Conservation (phyloP, 306 rosid species). For the Prunus kanzakura region DNA sequence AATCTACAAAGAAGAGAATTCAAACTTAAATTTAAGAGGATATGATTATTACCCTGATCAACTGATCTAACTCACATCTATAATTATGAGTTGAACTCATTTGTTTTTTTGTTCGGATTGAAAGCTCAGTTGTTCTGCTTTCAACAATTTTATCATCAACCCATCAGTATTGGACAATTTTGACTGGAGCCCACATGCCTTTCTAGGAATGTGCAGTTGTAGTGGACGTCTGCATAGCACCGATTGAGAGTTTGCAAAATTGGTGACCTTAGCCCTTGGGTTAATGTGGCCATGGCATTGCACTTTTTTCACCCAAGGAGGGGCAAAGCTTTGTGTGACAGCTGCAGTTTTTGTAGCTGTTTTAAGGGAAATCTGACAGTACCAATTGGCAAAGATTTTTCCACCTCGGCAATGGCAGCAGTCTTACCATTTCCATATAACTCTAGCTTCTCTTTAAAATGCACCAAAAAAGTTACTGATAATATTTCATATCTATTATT, state of each 20-base stretch:
- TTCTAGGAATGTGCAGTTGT: not conserved
- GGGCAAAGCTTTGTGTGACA: conserved; percentile 22
- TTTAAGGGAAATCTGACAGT: conserved; percentile 27
- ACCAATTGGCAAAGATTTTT: conserved; percentile 18
- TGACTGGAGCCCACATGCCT: not conserved
- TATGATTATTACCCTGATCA: too few species aligned
- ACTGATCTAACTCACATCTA: too few species aligned
- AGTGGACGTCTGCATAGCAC: conserved; percentile 1
- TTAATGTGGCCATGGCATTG: conserved; percentile 9
- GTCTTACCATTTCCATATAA: conserved; percentile 19
- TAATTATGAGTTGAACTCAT: not conserved
- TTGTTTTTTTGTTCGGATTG: not conserved
- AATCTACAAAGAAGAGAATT: accelerated
- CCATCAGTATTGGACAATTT: not conserved
- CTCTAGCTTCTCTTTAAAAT: conserved; percentile 5
- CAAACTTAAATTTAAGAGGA: accelerated
- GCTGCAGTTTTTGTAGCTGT: conserved; percentile 21
- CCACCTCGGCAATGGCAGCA: not conserved
- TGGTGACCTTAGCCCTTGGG: not conserved
- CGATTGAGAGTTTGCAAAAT: conserved; percentile 5
- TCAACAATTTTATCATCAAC: not conserved
- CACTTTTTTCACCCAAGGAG: conserved; percentile 29
- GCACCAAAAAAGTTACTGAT: not conserved
- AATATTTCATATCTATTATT: too few species aligned
- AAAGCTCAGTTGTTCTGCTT: not conserved